phyloP scores from a whole-genome alignment of 1,284 basidiomycete genomes.

The Trametes polyzona region DNA sequence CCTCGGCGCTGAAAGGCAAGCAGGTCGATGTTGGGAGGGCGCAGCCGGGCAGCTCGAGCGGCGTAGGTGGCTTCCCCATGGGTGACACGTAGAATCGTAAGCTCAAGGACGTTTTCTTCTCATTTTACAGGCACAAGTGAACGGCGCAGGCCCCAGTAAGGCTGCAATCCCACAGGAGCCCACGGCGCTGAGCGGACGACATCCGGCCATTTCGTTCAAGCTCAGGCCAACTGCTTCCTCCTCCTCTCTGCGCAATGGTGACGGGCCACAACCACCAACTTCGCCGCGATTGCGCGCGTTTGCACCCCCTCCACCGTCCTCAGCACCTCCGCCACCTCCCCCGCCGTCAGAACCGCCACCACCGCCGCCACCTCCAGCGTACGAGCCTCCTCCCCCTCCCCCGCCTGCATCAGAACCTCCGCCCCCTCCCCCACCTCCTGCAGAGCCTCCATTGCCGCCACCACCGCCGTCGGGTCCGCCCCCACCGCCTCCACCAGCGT shows the following conservation, averaged over 20 bases:
- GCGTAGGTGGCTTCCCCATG: conserved; percentile 28
- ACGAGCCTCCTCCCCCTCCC: conserved; percentile 33
- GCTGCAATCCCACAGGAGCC: conserved; percentile 26
- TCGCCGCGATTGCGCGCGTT: conserved; percentile 29
- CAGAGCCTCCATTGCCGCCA: conserved; percentile 31
- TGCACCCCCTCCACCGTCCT: conserved; percentile 20
- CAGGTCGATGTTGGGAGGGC: conserved; percentile 34
- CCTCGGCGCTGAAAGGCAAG: conserved; percentile 38
- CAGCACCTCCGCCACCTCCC: conserved; percentile 29
- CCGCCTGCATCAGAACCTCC: conserved; percentile 35
- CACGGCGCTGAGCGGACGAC: conserved; percentile 29
- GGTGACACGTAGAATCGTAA: conserved; percentile 26
- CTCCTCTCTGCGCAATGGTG: conserved; percentile 16
- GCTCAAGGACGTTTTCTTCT: conserved; percentile 26
- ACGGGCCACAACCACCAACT: conserved; percentile 26
- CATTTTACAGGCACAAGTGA: conserved; percentile 32
- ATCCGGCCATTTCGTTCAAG: conserved; percentile 34
- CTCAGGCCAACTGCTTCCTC: conserved; percentile 28
- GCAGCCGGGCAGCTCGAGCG: conserved; percentile 25
- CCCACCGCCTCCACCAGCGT: conserved; percentile 27
- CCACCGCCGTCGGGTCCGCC: conserved; percentile 27
- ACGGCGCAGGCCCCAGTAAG: conserved; percentile 33
- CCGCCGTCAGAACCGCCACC: conserved; percentile 31
- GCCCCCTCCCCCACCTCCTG: conserved; percentile 27
- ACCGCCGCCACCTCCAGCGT: conserved; percentile 24